Base-by-base conservation (phyloP, 257 asterid genomes). In the Lycium barbarum region DNA sequence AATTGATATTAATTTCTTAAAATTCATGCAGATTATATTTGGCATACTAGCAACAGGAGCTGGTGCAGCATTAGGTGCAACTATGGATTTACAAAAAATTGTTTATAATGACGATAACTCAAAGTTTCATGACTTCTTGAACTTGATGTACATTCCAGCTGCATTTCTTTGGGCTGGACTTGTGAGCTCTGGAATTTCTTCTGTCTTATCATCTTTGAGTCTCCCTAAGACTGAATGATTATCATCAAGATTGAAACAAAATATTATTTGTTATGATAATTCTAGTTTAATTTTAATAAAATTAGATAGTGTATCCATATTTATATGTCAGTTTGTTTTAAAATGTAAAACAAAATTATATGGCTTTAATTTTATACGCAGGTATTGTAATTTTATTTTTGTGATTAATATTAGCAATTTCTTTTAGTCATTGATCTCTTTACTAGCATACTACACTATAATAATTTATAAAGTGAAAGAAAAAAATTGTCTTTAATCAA, bases 51-150 rank as follows among this genome's bases (percentile, higher is more conserved):
- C 84, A 65, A 65, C 58, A 15, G 87, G 58, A 79, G 83, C 47
- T 12, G 87, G 87, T 35, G 80, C 87, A 51, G 70, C 81, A 53
- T 84, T 84, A 61, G 87, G 87, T 62, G 87, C 84, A 66, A 84
- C 87, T 0, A 40, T 68, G 67, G 87, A 79, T 70, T n/a, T 84
- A 54, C 45, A 79, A 20, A 40, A 57, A 36, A 20, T 22, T 15
- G 6, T 26, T 18, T 15, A 38, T 3, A 5, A 51, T 6, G 40
- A 65, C 6, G 9, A 81, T 0, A 59, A 79, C 33, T 53, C 83
- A 63, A 66, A 79, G 58, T 33, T 26, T 26, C 38, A 63, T 53
- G 36, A 38, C 0, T 84, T 63, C 61, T 84, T 79, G 49, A 26
- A 67, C 14, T 18, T 84, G 53, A 51, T 62, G 49, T 84, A 78